Base-by-base conservation (phyloP, 768 basidiomycete genomes). In the Mycena kentingensis region DNA sequence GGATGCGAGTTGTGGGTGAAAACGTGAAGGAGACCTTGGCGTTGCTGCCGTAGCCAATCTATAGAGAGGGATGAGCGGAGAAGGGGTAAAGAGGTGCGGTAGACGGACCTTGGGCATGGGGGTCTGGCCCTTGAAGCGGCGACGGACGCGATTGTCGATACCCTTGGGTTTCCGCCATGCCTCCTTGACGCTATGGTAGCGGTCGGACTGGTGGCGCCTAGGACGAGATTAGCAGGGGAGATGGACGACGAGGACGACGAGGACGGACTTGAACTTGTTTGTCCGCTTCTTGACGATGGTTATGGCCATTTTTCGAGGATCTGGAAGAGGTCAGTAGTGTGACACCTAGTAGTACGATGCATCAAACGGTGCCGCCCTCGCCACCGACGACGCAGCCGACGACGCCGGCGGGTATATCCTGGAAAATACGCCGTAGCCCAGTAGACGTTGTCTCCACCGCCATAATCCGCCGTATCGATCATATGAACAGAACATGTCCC, bases 121-220 rank as follows among this genome's bases (percentile, higher is more conserved):
- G 52, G 84, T 81, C 73, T 96, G 93, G 49, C 96, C 96, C 81
- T 93, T 97, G 81, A 93, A 93, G 67, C 90, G 86, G 63, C 91
- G 84, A 71, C 93, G 81, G 65, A 97, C 95, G 67, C 95, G 86
- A 86, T 98, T 98, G 73, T 98, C 96, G 65, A 98, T 98, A 92
- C 96, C 97, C 86, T 98, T 99, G 63, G 97, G 97, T 81, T 99
- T 99, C 73, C 97, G 84, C 97, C 97, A 99, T 80, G 91, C 80
- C 80, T 97, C 94, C 83, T 96, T 96, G 63, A 98, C 94, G 62
- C 88, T 77, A 72, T 91, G 84, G 80, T 97, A 98, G 69, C 96
- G 90, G 78, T 98, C 96, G 44, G 93, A 96, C 77, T 98, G 96
- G 76, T 98, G 96, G 75, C 96, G 92, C 82, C 91, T 93, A 70